A percentile compares a stretch with the other conserved stretches of the same genome.
These are phyloP conservation scores for Diaporthe sp. DNA, from an alignment of 2,329 filamentous ascomycete genomes.

Conservation along the genomic window DNA sequence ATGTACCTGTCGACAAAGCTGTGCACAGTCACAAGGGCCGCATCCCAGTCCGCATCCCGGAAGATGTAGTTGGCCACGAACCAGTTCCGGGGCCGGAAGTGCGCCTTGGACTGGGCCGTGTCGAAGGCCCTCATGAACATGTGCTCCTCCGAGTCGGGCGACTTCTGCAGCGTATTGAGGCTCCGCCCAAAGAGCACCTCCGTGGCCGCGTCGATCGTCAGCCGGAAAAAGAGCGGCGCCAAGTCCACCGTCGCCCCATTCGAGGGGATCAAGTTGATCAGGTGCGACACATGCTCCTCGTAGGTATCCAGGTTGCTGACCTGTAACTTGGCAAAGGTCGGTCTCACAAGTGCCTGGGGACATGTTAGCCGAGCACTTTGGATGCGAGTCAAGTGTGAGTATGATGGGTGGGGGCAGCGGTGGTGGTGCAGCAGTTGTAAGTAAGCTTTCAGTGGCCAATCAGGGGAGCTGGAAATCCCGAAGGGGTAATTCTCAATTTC, in stretches of 20 bases:
- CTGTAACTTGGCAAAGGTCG: slow-evolving; percentile 14
- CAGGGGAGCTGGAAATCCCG: slow-evolving; percentile 3
- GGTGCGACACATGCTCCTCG: slow-evolving; percentile 22
- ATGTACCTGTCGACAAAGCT: slow-evolving; percentile 28
- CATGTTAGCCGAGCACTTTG: neutral
- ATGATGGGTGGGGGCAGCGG: neutral
- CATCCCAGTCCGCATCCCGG: slow-evolving; percentile 22
- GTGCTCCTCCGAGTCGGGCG: slow-evolving; percentile 13
- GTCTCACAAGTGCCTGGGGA: slow-evolving; percentile 8
- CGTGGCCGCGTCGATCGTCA: slow-evolving; percentile 23
- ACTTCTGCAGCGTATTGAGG: slow-evolving; percentile 27
- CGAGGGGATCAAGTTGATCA: slow-evolving; percentile 29
- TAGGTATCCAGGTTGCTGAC: slow-evolving; percentile 29
- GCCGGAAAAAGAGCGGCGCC: slow-evolving; percentile 23
- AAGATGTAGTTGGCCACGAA: slow-evolving; percentile 28
- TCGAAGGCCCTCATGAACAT: slow-evolving; percentile 27
- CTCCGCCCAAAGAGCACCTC: slow-evolving; percentile 26
- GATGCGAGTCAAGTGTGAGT: neutral
- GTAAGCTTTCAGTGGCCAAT: slow-evolving; percentile 1
- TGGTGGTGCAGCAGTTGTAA: neutral
- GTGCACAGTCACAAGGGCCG: slow-evolving; percentile 28
- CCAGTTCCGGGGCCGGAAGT: slow-evolving; percentile 23
- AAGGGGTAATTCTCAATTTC: neutral
- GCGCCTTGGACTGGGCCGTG: slow-evolving; percentile 21
- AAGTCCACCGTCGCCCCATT: slow-evolving; percentile 30